Conservation (phyloP, 192 early-diverging fungal genomes). For the Backusella morwellensis region DNA sequence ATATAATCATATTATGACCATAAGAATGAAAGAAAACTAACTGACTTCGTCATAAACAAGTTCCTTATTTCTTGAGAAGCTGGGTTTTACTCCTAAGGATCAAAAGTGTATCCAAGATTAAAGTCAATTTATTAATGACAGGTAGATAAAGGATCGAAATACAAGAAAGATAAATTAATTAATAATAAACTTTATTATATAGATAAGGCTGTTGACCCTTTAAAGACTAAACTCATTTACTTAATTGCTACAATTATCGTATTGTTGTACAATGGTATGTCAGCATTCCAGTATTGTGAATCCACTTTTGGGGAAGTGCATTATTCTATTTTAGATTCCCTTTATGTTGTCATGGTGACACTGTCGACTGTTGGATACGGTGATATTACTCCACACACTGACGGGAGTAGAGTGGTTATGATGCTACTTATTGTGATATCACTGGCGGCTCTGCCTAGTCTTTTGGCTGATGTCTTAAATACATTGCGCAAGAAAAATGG, state of each 20-base stretch:
- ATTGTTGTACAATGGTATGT: slow-evolving; percentile 59
- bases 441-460: slow-evolving; percentile 56
- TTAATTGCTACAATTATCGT: slow-evolving; percentile 50
- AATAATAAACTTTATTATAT: neutral
- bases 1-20: neutral
- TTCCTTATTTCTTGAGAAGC: slow-evolving; percentile 65
- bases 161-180: neutral
- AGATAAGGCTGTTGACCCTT: slow-evolving; percentile 48
- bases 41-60: neutral
- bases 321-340: slow-evolving; percentile 31
- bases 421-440: slow-evolving; percentile 59
- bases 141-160: slow-evolving; percentile 25
- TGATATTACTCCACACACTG: slow-evolving; percentile 56
- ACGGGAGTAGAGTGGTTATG: slow-evolving; percentile 53
- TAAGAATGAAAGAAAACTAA: neutral
- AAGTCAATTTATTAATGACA: slow-evolving; percentile 47
- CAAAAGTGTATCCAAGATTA: slow-evolving; percentile 52
- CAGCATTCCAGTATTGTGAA: slow-evolving; percentile 61
- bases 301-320: slow-evolving; percentile 40
- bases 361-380: slow-evolving; percentile 76
- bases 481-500: slow-evolving; percentile 36
- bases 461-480: slow-evolving; percentile 47
- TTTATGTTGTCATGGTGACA: slow-evolving; percentile 64
- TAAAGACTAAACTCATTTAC: slow-evolving; percentile 52
- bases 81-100: slow-evolving; percentile 55